Evolutionary conservation across 495 filamentous ascomycete species (phyloP), one percentile per base, ranked within the genome.

Genomic region (Podospora fimiseda): DNA sequence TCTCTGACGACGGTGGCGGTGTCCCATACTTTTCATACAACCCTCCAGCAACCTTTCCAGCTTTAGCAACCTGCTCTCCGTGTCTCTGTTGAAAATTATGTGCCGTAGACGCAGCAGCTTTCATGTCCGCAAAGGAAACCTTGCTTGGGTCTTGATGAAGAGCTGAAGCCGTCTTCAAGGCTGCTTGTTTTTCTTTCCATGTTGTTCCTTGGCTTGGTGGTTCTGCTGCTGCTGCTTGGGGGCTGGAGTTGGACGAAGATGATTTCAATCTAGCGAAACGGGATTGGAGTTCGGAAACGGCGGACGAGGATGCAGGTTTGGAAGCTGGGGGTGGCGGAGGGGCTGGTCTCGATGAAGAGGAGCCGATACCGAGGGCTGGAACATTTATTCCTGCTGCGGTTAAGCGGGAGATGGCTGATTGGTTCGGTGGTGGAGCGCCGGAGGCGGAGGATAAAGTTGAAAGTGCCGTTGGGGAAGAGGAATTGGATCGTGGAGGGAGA

Each of bases 341-440:
- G 36, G 49, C 48, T 44, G 24, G 48, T 11, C 38, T 52, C 15
- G 30, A 1, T 41, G 55, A 8, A 30, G 42, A 9, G 43, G 55
- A 15, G 11, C 83, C 83, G 55, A 95, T 94, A 14, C 86, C 86
- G 39, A 96, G 74, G 0, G 79, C 87, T 1, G 92, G 89, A 2
- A 96, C 89, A 0, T 84, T 88, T 40, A 96, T 76, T 2, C 92
- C 92, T 5, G 90, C 85, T 49, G 81, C 78, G 15, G 84, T 79
- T 6, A 97, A 75, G 19, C 89, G 77, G 33, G 71, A 74, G 30
- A 87, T 62, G 15, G 89, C 80, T 2, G 73, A 79, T 60, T 88
- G 85, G 52, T 92, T 91, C 52, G 38, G 58, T 52, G 47, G 39
- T 58, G 67, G 21, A 50, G 63, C 39, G 51, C 56, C 19, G 67